phyloP scores from a whole-genome alignment of 371 early-diverging fungal species.

The Mortierella sp. region DNA sequence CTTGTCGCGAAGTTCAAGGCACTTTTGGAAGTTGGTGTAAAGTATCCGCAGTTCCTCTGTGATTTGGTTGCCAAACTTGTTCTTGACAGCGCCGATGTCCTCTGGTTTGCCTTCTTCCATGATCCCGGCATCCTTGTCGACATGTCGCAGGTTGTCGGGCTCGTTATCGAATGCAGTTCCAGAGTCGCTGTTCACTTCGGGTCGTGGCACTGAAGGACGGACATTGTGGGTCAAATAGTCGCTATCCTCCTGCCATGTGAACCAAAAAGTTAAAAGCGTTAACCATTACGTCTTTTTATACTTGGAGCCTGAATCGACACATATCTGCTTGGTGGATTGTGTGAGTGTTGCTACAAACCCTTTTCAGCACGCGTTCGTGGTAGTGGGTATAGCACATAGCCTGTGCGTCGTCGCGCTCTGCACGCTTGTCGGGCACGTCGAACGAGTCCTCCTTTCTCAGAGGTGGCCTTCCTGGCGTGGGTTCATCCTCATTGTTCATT shows the following conservation, averaged over 20 bases:
- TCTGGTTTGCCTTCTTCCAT: conserved; percentile 14
- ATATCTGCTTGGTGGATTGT: not conserved
- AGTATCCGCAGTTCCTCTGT: conserved; percentile 66
- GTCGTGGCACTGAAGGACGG: not conserved
- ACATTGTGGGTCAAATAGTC: conserved; percentile 23
- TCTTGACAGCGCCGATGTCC: not conserved
- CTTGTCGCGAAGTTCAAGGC: conserved; percentile 86
- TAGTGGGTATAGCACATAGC: conserved; percentile 42
- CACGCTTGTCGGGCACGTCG: conserved; percentile 22
- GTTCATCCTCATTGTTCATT: not conserved
- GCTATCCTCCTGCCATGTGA: conserved; percentile 16
- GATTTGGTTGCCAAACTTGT: conserved; percentile 10
- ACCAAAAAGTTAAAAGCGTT: not conserved
- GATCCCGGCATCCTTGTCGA: conserved; percentile 18
- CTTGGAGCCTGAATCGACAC: not conserved
- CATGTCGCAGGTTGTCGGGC: conserved; percentile 8
- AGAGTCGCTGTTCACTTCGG: not conserved
- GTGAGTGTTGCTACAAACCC: conserved; percentile 15
- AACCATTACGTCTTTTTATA: not conserved
- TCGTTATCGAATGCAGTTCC: conserved; percentile 11
- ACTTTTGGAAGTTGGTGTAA: conserved; percentile 71
- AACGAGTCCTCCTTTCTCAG: conserved; percentile 22
- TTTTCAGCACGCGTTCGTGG: conserved; percentile 33
- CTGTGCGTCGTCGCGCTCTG: not conserved
- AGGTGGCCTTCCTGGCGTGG: not conserved